Percentiles rank a stretch among this genome's conserved stretches.
phyloP scores from a whole-genome alignment of 257 asterid species.

The Nicotiana undulata region DNA sequence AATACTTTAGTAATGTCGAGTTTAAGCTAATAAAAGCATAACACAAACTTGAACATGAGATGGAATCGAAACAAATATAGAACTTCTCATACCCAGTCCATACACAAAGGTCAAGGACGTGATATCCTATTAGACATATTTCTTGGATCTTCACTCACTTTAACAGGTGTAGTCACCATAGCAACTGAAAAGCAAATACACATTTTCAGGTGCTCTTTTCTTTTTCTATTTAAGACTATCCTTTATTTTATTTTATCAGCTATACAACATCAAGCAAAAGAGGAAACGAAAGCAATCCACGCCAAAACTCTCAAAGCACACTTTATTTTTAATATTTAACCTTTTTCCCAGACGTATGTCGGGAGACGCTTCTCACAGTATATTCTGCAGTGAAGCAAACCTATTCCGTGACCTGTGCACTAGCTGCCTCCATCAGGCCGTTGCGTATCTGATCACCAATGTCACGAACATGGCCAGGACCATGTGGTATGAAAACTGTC shows the following conservation, averaged over 20 bases:
- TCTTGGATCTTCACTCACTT: neutral
- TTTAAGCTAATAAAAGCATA: neutral
- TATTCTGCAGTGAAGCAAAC: neutral
- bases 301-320: neutral
- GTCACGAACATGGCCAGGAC: slow-evolving; percentile 96
- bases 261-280: neutral
- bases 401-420: slow-evolving; percentile 31
- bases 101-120: neutral
- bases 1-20: too few relatives aligned
- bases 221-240: neutral
- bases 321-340: neutral
- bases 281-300: neutral
- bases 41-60: neutral
- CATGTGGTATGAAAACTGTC: slow-evolving; percentile 86
- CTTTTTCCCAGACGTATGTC: neutral
- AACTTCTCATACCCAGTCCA: neutral
- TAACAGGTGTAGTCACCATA: neutral
- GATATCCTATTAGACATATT: neutral
- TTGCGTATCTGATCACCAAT: slow-evolving; percentile 87
- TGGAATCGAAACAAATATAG: neutral
- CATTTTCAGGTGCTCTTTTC: neutral
- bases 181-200: neutral
- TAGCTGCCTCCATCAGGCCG: slow-evolving; percentile 83
- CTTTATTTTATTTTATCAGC: neutral
- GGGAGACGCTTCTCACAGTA: neutral